A percentile compares a stretch with the other conserved stretches of the same genome.
These are phyloP conservation scores for Clonostachys solani DNA, from an alignment of 2,329 filamentous ascomycete species.

Conservation along the genomic window DNA sequence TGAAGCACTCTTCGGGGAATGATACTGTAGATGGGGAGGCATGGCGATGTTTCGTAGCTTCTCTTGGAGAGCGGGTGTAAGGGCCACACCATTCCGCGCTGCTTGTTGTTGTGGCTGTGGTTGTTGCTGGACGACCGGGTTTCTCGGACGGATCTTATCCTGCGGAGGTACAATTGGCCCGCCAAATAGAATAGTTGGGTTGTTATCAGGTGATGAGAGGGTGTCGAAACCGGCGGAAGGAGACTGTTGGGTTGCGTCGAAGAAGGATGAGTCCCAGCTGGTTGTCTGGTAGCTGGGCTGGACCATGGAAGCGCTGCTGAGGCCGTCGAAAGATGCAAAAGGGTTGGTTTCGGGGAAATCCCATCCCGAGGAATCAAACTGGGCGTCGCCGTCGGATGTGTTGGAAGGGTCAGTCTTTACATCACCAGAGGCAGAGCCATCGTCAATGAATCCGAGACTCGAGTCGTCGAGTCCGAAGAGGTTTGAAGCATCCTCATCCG, in stretches of 20 bases:
- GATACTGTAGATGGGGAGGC: conserved; percentile 58
- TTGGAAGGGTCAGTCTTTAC: conserved; percentile 13
- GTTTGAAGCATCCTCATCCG: conserved; percentile 32
- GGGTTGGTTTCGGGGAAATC: conserved; percentile 42
- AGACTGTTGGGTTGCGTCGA: conserved; percentile 23
- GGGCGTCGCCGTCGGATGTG: conserved; percentile 13
- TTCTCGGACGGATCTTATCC: conserved; percentile 22
- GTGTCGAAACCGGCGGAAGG: conserved; percentile 22
- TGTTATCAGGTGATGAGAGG: conserved; percentile 24
- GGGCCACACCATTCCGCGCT: conserved; percentile 9
- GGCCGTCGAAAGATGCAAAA: conserved; percentile 35
- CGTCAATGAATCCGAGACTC: conserved; percentile 28
- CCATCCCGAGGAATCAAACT: conserved; percentile 38
- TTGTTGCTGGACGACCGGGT: conserved; percentile 2
- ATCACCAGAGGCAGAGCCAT: conserved; percentile 15
- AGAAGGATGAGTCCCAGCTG: conserved; percentile 26
- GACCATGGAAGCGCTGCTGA: conserved; percentile 25
- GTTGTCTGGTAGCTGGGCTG: conserved; percentile 23
- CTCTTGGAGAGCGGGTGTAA: conserved; percentile 57
- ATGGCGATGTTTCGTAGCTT: conserved; percentile 60
- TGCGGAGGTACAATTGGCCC: conserved; percentile 15
- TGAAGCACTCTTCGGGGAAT: conserved; percentile 51
- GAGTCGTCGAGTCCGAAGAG: conserved; percentile 40
- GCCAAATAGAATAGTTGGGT: conserved; percentile 27
- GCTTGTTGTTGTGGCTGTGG: background rate